These are phyloP conservation scores for Cystoderma amianthinum DNA, from an alignment of 768 basidiomycete genomes.

Conservation along the genomic window DNA sequence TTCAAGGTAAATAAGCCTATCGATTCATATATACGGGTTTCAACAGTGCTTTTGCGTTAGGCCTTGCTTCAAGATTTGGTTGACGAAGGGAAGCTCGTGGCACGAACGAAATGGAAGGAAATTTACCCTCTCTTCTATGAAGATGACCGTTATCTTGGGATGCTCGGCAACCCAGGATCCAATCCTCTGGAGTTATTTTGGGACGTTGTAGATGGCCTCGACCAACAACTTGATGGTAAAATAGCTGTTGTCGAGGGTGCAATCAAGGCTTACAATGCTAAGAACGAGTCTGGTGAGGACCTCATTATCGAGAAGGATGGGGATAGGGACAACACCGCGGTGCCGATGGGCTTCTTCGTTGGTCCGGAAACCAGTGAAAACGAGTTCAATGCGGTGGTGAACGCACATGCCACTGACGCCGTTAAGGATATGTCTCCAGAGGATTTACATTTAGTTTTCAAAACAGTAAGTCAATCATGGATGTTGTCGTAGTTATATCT, in stretches of 20 bases:
- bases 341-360: constrained; percentile 31
- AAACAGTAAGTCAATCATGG: constrained; percentile 41
- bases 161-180: constrained; percentile 91
- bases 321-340: constrained; percentile 15
- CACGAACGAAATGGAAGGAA: constrained; percentile 88
- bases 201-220: constrained; percentile 85
- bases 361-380: constrained; percentile 56
- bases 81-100: constrained; percentile 57
- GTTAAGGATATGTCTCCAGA: constrained; percentile 37
- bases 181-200: constrained; percentile 96
- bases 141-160: constrained; percentile 77
- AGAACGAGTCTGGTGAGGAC: constrained; percentile 19
- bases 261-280: constrained; percentile 42
- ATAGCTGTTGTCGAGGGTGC: constrained; percentile 61
- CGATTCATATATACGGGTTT: background rate
- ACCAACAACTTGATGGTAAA: constrained; percentile 78
- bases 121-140: constrained; percentile 71
- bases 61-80: constrained; percentile 68
- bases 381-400: constrained; percentile 53
- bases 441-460: constrained; percentile 54
- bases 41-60: constrained; percentile 25
- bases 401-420: constrained; percentile 46
- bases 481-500: constrained; percentile 1
- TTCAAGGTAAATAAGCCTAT: constrained; percentile 59
- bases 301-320: constrained; percentile 9